Conservation (phyloP, 306 rosid species). For the Castanospermum australe region DNA sequence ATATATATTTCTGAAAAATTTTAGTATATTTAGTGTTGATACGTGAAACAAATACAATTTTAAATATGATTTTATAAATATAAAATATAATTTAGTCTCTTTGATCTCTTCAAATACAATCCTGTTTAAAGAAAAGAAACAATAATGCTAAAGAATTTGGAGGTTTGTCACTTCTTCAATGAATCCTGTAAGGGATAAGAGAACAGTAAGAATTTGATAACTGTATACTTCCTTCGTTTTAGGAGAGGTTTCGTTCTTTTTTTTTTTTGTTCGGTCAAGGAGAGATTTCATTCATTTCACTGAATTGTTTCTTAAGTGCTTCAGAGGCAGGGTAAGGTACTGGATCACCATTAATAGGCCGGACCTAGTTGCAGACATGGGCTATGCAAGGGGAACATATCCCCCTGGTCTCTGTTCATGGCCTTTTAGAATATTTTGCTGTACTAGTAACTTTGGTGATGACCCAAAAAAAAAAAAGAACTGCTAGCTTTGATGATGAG, state of each 20-base stretch:
- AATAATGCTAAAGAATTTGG: background rate
- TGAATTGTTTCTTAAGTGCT: slow-evolving; percentile 45
- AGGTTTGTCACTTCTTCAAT: background rate
- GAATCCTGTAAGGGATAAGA: background rate
- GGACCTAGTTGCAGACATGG: slow-evolving; percentile 23
- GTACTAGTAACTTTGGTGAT: slow-evolving; percentile 48
- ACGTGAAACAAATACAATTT: too few relatives aligned
- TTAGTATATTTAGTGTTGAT: too few relatives aligned
- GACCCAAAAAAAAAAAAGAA: too few relatives aligned
- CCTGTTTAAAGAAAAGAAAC: too few relatives aligned
- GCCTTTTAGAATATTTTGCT: slow-evolving; percentile 75
- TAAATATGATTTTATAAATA: too few relatives aligned
- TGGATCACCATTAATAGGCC: slow-evolving; percentile 67
- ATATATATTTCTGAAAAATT: too few relatives aligned
- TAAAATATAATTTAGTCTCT: too few relatives aligned
- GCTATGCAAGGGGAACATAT: slow-evolving; percentile 32
- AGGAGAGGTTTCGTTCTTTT: too few relatives aligned
- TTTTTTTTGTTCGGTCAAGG: too few relatives aligned
- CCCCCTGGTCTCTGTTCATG: slow-evolving; percentile 61
- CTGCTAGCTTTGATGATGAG: slow-evolving; percentile 60
- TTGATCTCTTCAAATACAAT: too few relatives aligned
- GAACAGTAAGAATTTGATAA: background rate
- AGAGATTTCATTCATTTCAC: slow-evolving; percentile 58
- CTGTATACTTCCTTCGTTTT: background rate
- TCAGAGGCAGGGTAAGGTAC: slow-evolving; percentile 53